These are phyloP conservation scores for Cyclotella choctawhatcheeana DNA, from an alignment of 108 stramenopile genomes.

Conservation along the genomic window DNA sequence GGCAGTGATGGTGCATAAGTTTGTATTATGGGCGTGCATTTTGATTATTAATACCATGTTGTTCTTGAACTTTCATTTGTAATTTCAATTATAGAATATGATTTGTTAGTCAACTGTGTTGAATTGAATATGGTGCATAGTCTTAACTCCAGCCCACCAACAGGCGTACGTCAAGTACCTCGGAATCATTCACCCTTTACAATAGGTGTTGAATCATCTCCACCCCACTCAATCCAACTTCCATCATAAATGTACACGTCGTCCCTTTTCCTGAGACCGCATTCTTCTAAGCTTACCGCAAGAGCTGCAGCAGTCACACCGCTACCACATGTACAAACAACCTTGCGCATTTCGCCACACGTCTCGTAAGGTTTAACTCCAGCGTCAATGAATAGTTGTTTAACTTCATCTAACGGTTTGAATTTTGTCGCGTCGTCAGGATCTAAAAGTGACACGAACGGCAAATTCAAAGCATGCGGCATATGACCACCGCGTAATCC, in stretches of 20 bases:
- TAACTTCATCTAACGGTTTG: constrained; percentile 47
- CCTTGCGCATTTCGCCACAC: constrained; percentile 12
- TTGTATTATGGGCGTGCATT: too few species aligned
- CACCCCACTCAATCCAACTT: constrained; percentile 79
- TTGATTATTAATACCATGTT: too few species aligned
- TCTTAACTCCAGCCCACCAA: too few species aligned
- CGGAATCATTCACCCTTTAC: constrained; percentile 21
- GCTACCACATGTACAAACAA: constrained; percentile 71
- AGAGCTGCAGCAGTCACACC: constrained; percentile 74
- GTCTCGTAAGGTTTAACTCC: constrained; percentile 42
- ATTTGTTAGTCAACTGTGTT: too few species aligned
- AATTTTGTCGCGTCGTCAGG: constrained; percentile 47
- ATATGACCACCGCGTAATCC: constrained; percentile 66
- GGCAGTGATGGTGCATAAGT: too few species aligned
- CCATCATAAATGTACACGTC: constrained; percentile 71
- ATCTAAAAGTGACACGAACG: constrained; percentile 55
- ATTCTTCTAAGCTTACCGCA: constrained; percentile 65
- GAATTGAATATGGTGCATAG: too few species aligned
- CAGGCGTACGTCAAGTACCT: too few species aligned
- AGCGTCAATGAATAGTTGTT: constrained; percentile 46
- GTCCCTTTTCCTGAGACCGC: constrained; percentile 53
- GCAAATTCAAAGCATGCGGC: constrained; percentile 68
- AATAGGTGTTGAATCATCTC: constrained; percentile 58
- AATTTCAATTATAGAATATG: too few species aligned
- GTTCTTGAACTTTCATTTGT: too few species aligned